Base-by-base conservation (phyloP, 2,329 filamentous ascomycete genomes). In the Curvularia lunata region DNA sequence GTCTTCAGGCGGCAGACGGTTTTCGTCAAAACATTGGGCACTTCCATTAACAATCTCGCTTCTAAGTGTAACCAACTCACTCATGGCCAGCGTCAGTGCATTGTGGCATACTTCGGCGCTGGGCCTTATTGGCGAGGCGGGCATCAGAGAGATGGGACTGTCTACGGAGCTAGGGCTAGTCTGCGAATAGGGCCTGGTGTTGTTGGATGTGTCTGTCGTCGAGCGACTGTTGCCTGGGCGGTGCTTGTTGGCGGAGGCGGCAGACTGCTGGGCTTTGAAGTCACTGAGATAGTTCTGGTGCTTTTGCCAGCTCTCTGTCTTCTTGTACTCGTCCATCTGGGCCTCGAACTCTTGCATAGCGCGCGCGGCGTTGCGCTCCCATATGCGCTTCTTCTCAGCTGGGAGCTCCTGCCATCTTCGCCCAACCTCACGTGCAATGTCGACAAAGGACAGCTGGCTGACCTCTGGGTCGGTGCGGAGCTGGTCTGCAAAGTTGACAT, bases 401-500 rank as follows among this genome's bases (percentile, higher is more conserved):
- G 72, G 68, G 2, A 78, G 63, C 23, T 72, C 64, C 57, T 77
- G 75, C 76, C 76, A 78, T 66, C 68, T 63, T 43, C 72, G 63
- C 6, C 76, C 76, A 2, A 78, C 76, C 48, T 75, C 73, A 52
- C 69, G 67, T 38, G 76, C 75, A 56, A 78, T 78, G 49, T 76
- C 69, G 4, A 77, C 73, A 59, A 78, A 78, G 13, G 74, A 75
- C 9, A 77, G 66, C 16, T 69, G 60, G 58, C 66, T 71, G 53
- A 78, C 67, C 21, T 67, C 66, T 18, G 74, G 75, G 37, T 77
- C 67, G 10, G 69, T 71, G 18, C 76, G 75, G 21, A 77, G 71
- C 43, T 76, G 62, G 49, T 78, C 76, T 46, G 76, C 75, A 64
- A 78, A 78, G 49, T 77, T 77, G n/a, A 78, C 76, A 59, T 78